These are phyloP conservation scores for Cladophialophora exuberans DNA, from an alignment of 2,329 filamentous ascomycete species.

Conservation along the genomic window DNA sequence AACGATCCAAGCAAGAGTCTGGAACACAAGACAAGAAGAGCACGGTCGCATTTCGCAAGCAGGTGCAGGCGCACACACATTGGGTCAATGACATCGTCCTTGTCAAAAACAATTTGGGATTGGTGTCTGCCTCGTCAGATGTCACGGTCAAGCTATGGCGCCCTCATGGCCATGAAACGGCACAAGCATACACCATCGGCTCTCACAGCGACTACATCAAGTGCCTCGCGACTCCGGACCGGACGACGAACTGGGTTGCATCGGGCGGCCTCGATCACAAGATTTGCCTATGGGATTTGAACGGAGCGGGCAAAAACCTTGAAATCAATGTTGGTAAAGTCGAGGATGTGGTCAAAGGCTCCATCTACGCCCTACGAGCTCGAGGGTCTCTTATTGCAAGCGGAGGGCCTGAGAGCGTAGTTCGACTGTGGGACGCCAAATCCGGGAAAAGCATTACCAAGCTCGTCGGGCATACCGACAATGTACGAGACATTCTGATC, in stretches of 20 bases:
- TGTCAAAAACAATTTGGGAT: slow-evolving; percentile 73
- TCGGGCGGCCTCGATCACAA: slow-evolving; percentile 92
- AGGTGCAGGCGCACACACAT: slow-evolving; percentile 84
- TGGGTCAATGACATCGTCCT: slow-evolving; percentile 95
- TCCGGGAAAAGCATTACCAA: slow-evolving; percentile 91
- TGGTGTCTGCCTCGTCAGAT: slow-evolving; percentile 92
- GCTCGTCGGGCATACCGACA: slow-evolving; percentile 95
- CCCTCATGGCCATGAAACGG: slow-evolving; percentile 64
- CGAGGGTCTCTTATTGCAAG: slow-evolving; percentile 82
- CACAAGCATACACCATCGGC: slow-evolving; percentile 74
- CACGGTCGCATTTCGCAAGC: slow-evolving; percentile 60
- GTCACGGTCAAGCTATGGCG: slow-evolving; percentile 92
- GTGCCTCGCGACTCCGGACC: slow-evolving; percentile 77
- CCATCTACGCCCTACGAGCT: slow-evolving; percentile 86
- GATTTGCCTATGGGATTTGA: slow-evolving; percentile 91
- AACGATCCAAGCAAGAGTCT: slow-evolving; percentile 14
- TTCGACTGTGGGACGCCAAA: slow-evolving; percentile 87
- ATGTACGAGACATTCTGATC: slow-evolving; percentile 86
- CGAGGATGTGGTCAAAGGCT: slow-evolving; percentile 87
- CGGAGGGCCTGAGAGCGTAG: slow-evolving; percentile 90
- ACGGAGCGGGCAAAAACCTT: slow-evolving; percentile 80
- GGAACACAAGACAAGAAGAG: slow-evolving; percentile 35
- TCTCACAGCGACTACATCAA: slow-evolving; percentile 97
- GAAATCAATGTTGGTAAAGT: slow-evolving; percentile 74
- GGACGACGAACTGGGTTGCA: slow-evolving; percentile 80